A percentile compares a stretch with the other conserved stretches of the same genome.
Conservation (phyloP, 1,284 basidiomycete species). For the Fomitopsis betulina region DNA sequence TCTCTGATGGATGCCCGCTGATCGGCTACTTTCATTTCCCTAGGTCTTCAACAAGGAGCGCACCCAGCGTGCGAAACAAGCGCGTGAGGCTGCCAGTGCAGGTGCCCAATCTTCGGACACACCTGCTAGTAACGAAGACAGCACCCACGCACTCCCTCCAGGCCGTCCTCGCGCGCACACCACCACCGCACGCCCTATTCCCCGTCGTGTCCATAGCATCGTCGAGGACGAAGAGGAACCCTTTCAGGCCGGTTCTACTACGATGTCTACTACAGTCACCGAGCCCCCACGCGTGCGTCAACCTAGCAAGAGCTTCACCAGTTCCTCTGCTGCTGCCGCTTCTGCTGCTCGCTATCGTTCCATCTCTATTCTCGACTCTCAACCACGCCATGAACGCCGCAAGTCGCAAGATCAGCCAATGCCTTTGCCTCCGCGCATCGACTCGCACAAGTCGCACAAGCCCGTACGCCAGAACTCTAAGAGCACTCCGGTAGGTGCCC, state of each 20-base stretch:
- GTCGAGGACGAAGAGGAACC: slow-evolving; percentile 37
- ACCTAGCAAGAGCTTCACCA: slow-evolving; percentile 17
- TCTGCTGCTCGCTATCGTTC: slow-evolving; percentile 14
- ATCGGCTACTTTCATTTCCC: background rate
- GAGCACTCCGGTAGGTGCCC: slow-evolving; percentile 5
- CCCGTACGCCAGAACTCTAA: slow-evolving; percentile 11
- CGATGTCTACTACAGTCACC: slow-evolving; percentile 20
- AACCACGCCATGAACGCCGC: slow-evolving; percentile 16
- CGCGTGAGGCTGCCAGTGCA: slow-evolving; percentile 14
- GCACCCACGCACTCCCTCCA: slow-evolving; percentile 15
- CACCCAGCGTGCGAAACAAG: slow-evolving; percentile 37
- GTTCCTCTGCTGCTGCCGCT: slow-evolving; percentile 8
- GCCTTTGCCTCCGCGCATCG: background rate
- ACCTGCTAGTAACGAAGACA: slow-evolving; percentile 12
- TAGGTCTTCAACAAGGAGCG: slow-evolving; percentile 65
- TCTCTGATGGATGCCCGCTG: slow-evolving; percentile 12
- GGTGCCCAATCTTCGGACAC: slow-evolving; percentile 2
- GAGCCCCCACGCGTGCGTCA: slow-evolving; percentile 20
- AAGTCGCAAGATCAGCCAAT: slow-evolving; percentile 9
- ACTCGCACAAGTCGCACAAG: slow-evolving; percentile 9
- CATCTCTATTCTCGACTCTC: slow-evolving; percentile 24
- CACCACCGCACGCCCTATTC: slow-evolving; percentile 22
- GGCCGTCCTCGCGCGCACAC: slow-evolving; percentile 13
- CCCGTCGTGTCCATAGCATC: slow-evolving; percentile 60
- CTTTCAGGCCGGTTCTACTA: slow-evolving; percentile 12